A percentile compares a stretch with the other conserved stretches of the same genome.
phyloP scores from a whole-genome alignment of 495 filamentous ascomycete genomes.

The Tuber aestivum region DNA sequence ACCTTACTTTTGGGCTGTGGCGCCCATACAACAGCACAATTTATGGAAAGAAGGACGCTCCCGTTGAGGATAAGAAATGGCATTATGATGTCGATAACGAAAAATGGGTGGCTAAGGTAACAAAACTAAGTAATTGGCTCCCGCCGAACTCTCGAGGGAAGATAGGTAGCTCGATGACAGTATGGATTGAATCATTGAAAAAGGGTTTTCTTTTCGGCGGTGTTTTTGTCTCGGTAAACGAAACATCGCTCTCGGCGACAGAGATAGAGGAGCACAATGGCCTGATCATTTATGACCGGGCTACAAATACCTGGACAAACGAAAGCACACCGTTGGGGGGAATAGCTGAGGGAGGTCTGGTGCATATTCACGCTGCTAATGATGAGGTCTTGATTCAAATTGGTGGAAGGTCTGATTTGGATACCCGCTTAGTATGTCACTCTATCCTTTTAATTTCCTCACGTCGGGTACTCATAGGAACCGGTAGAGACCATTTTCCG shows the following conservation, averaged over 20 bases:
- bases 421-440: background rate
- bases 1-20: background rate
- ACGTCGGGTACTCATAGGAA: too few relatives aligned
- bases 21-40: background rate
- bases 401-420: conserved; percentile 1
- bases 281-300: conserved; percentile 7
- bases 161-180: conserved; percentile 6
- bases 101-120: background rate
- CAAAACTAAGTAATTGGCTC: too few relatives aligned
- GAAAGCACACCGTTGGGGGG: background rate
- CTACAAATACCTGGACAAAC: conserved; percentile 10
- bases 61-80: background rate
- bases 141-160: background rate
- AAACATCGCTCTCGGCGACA: background rate
- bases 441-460: background rate
- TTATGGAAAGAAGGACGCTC: background rate
- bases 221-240: background rate
- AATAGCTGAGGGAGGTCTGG: background rate
- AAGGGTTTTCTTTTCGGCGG: conserved; percentile 12
- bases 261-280: background rate
- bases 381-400: conserved; percentile 18
- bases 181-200: conserved; percentile 12
- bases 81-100: background rate
- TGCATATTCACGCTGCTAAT: background rate
- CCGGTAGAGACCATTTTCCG: conserved; percentile 5